phyloP scores from a whole-genome alignment of 2,329 filamentous ascomycete species.

The Domatiomyces globalis region DNA sequence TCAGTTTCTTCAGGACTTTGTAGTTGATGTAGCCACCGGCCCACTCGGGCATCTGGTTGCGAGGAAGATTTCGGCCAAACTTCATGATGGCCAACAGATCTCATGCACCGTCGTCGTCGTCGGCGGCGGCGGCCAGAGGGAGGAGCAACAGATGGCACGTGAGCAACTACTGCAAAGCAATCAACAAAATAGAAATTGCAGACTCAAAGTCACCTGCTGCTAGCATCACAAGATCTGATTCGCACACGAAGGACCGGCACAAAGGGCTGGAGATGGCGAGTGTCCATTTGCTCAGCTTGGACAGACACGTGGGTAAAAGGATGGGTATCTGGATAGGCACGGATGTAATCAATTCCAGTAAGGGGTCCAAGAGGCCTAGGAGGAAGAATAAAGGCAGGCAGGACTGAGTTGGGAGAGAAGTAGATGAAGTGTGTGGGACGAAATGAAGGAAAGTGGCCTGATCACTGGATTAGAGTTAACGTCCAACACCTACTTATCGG shows the following conservation, averaged over 20 bases:
- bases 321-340: not conserved
- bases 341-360: too few species aligned
- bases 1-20: conserved; percentile 68
- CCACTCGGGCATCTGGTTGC: conserved; percentile 39
- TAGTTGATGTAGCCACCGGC: conserved; percentile 38
- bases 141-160: not conserved
- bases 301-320: not conserved
- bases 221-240: conserved; percentile 6
- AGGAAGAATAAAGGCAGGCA: too few species aligned
- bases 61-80: conserved; percentile 35
- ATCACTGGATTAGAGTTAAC: too few species aligned
- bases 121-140: too few species aligned
- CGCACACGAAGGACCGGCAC: conserved; percentile 15
- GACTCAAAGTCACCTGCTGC: not conserved
- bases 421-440: too few species aligned
- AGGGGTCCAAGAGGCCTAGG: too few species aligned
- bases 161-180: not conserved
- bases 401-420: too few species aligned
- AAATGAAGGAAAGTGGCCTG: too few species aligned
- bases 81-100: conserved; percentile 28
- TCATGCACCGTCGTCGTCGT: not conserved
- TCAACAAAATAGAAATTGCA: not conserved
- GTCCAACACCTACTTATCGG: too few species aligned
- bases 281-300: not conserved
- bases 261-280: conserved; percentile 8